These are phyloP conservation scores for Lindgomyces ingoldianus DNA, from an alignment of 495 filamentous ascomycete species.

Conservation along the genomic window DNA sequence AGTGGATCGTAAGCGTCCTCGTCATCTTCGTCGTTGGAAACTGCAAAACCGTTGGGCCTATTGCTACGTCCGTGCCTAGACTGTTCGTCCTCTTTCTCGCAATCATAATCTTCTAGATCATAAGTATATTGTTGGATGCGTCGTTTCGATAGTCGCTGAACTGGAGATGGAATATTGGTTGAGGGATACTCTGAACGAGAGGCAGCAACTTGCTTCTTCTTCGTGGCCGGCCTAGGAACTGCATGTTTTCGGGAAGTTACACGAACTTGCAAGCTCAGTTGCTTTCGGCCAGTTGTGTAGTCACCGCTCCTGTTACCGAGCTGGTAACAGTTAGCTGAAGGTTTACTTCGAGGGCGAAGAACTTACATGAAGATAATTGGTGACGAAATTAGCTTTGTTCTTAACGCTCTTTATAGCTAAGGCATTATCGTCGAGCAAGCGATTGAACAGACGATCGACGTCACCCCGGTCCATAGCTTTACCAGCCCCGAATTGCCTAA, in stretches of 20 bases:
- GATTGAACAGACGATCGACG: conserved; percentile 65
- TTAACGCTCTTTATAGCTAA: conserved; percentile 60
- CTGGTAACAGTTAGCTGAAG: conserved; percentile 38
- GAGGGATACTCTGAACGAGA: conserved; percentile 58
- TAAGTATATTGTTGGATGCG: conserved; percentile 43
- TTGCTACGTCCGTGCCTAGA: neutral
- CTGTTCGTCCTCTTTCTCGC: conserved; percentile 21
- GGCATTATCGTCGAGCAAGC: conserved; percentile 63
- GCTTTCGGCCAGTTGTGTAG: conserved; percentile 54
- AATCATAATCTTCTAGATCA: conserved; percentile 44
- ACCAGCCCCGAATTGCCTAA: conserved; percentile 59
- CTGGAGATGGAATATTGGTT: conserved; percentile 84
- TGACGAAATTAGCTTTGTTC: conserved; percentile 60
- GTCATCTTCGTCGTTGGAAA: conserved; percentile 50
- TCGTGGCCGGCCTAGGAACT: conserved; percentile 43
- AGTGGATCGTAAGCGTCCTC: conserved; percentile 62
- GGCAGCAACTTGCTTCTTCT: conserved; percentile 39
- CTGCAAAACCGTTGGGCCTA: conserved; percentile 17
- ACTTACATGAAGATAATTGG: conserved; percentile 60
- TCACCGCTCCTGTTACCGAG: conserved; percentile 56
- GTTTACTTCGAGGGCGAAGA: neutral
- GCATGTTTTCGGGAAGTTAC: conserved; percentile 50
- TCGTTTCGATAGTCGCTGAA: conserved; percentile 59
- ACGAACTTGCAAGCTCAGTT: conserved; percentile 62
- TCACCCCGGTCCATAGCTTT: conserved; percentile 58